Evolutionary conservation across 2,329 filamentous ascomycete species (phyloP).

Genomic region (Ilyonectria sp.): DNA sequence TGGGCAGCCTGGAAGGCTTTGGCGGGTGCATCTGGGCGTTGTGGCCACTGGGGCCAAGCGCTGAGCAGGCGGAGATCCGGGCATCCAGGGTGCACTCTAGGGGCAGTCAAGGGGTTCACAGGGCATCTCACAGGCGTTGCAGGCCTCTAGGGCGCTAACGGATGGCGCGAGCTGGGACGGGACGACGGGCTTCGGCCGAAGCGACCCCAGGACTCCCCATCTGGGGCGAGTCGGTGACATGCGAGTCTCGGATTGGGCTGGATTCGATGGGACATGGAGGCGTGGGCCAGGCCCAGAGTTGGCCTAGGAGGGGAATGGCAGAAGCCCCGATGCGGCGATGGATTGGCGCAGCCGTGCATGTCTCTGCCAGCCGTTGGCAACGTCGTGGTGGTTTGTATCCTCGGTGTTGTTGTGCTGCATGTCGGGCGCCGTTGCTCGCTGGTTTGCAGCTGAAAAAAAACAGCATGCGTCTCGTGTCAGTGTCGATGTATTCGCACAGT

Average conservation of each 20-base stretch:
- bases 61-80: conserved; percentile 8
- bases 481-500: conserved; percentile 43
- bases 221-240: conserved; percentile 2
- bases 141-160: conserved; percentile 27
- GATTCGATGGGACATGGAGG: background rate
- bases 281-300: background rate
- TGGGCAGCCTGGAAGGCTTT: background rate
- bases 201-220: conserved; percentile 26
- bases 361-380: background rate
- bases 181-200: conserved; percentile 38
- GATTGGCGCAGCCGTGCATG: background rate
- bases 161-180: conserved; percentile 40
- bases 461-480: conserved; percentile 9
- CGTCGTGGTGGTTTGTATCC: background rate
- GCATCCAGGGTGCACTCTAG: background rate
- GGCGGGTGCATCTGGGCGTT: background rate
- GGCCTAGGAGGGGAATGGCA: background rate
- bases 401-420: background rate
- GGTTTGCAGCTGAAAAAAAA: background rate
- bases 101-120: conserved; percentile 27
- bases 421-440: background rate
- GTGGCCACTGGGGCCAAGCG: background rate
- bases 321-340: background rate
- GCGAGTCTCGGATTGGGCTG: background rate
- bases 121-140: conserved; percentile 33